Percentiles rank a stretch among this genome's conserved stretches.
These are phyloP conservation scores for Solanum pimpinellifolium DNA, from an alignment of 257 asterid genomes.

Conservation along the genomic window DNA sequence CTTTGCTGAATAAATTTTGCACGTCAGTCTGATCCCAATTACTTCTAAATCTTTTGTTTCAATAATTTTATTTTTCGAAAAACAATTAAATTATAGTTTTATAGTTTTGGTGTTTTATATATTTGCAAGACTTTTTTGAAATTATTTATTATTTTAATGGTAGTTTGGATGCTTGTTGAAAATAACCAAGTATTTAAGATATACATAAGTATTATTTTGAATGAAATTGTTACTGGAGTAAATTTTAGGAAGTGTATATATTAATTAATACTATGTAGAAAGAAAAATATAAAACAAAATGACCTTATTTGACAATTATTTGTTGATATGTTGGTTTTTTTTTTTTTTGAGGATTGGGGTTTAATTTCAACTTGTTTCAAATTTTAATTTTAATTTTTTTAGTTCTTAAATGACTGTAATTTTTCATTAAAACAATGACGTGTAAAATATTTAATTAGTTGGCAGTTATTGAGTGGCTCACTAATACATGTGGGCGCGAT, in stretches of 20 bases:
- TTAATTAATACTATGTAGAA: neutral
- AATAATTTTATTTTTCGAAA: neutral
- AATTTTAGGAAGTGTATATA: neutral
- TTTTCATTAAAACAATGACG: no score
- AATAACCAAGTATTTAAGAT: neutral
- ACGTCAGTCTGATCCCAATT: conserved; percentile 2
- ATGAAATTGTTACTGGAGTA: neutral
- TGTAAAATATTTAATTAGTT: no score
- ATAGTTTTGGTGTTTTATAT: neutral
- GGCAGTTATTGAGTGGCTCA: no score
- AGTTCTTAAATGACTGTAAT: no score
- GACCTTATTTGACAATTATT: neutral
- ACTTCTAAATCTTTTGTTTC: neutral
- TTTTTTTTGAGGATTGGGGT: neutral
- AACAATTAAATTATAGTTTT: neutral
- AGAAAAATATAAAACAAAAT: neutral
- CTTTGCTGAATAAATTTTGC: neutral
- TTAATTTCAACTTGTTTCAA: neutral
- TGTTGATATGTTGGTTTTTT: neutral
- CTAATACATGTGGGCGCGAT: no score
- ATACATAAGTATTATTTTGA: no score
- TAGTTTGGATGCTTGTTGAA: neutral
- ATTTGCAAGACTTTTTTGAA: neutral
- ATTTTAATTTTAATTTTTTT: no score
- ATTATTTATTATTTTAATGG: no score